Evolutionary conservation across 768 basidiomycete species (phyloP).

Genomic region (Boletus vinaceobasis): DNA sequence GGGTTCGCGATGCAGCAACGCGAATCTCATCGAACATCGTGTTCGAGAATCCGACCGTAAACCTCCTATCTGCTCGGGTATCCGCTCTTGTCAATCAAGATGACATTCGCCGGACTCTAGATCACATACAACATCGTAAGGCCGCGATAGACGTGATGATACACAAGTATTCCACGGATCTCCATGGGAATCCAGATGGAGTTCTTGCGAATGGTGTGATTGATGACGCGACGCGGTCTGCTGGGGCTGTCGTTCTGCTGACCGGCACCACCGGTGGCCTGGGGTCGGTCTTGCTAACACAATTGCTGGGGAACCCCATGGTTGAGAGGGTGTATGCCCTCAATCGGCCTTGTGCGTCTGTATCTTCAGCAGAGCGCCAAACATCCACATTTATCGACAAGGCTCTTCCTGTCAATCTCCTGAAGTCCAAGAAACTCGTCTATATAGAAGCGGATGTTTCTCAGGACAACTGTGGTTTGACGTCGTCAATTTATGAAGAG

Average conservation of each 20-base stretch:
- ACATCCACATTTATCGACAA: constrained; percentile 34
- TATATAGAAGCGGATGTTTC: constrained; percentile 39
- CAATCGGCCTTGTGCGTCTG: constrained; percentile 24
- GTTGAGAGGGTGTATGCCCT: constrained; percentile 34
- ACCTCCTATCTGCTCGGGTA: neutral
- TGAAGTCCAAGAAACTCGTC: constrained; percentile 33
- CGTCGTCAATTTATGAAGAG: constrained; percentile 24
- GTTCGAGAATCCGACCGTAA: constrained; percentile 35
- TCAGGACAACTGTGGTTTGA: constrained; percentile 29
- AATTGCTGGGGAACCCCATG: constrained; percentile 22
- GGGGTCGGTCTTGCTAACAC: constrained; percentile 37
- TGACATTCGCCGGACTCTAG: neutral
- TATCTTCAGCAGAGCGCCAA: constrained; percentile 27
- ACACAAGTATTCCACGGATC: constrained; percentile 32
- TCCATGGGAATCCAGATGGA: neutral
- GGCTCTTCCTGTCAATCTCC: constrained; percentile 29
- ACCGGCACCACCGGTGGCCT: constrained; percentile 45
- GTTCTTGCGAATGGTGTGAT: neutral
- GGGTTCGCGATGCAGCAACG: constrained; percentile 17
- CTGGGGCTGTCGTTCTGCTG: constrained; percentile 13
- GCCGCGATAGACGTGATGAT: constrained; percentile 32
- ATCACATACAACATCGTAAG: neutral
- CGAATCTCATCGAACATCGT: constrained; percentile 32
- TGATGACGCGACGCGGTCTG: neutral
- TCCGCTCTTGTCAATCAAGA: neutral